Percentiles rank a stretch among this genome's conserved stretches.
Evolutionary conservation across 352 stramenopile species (phyloP).

Genomic region (Phytophthora citrophthora): DNA sequence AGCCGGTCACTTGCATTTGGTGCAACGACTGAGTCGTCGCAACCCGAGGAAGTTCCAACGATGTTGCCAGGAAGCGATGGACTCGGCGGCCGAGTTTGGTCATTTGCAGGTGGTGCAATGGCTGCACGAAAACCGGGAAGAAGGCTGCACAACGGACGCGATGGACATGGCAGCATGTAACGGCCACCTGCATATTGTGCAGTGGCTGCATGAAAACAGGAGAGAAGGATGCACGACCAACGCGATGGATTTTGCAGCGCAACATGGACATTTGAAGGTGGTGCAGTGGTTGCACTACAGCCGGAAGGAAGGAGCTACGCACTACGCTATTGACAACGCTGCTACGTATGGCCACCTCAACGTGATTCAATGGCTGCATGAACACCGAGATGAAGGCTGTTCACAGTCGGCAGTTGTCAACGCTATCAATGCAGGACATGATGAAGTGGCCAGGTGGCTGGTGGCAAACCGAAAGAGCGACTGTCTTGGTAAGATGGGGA

Average conservation of each 20-base stretch:
- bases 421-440: conserved; percentile 58
- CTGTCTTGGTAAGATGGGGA: conserved; percentile 41
- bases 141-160: conserved; percentile 71
- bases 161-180: conserved; percentile 72
- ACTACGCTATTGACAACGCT: conserved; percentile 65
- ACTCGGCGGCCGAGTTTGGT: conserved; percentile 67
- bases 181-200: conserved; percentile 55
- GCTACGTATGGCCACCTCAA: conserved; percentile 51
- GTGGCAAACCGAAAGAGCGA: conserved; percentile 44
- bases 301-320: conserved; percentile 57
- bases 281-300: conserved; percentile 67
- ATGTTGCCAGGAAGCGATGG: conserved; percentile 66
- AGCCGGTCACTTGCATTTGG: conserved; percentile 52
- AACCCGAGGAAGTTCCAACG: conserved; percentile 46
- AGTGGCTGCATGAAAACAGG: conserved; percentile 69
- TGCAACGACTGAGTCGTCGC: conserved; percentile 50
- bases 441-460: conserved; percentile 65
- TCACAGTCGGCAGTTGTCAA: conserved; percentile 74
- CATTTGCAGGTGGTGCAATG: conserved; percentile 66
- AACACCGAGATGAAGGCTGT: conserved; percentile 63
- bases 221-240: conserved; percentile 60
- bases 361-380: conserved; percentile 61
- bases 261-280: conserved; percentile 61
- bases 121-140: conserved; percentile 49
- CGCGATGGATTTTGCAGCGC: conserved; percentile 74